Base-by-base conservation (phyloP, 1,284 basidiomycete species). In the Stereum hirsutum region DNA sequence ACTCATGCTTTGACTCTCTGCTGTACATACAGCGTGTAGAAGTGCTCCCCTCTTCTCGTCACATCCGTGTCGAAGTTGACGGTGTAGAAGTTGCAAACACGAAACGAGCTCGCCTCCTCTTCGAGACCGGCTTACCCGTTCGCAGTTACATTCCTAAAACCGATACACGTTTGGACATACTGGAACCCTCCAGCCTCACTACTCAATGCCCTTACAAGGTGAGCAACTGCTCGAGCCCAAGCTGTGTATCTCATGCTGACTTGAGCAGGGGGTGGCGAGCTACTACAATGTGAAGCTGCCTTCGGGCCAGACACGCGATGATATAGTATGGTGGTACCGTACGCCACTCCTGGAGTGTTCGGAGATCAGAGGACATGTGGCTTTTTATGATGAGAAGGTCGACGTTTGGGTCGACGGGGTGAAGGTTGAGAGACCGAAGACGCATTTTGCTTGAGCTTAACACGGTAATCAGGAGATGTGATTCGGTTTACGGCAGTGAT, bases 141-240 rank as follows among this genome's bases (percentile, higher is more conserved):
- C 66, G 80, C 39, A 78, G 70, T 3, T 82, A 83, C 56, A 75
- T 83, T 45, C 75, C 78, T 2, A 69, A 70, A 57, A 66, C 65
- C 6, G 75, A 82, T 52, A 71, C 68, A 46, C 64, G 63, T 26
- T 50, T 78, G 43, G 74, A 75, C 34, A 56, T 78, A 3, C 62
- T 82, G 47, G 58, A 54, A 20, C 61, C 65, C 2, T 76, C 79
- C 2, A 54, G 68, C 6, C 58, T 65, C 1, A 69, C 57, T 1
- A 72, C 72, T 0, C 54, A 54, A 26, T 82, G 80, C 52, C 80
- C 79, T 1, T 83, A 81, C 66, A 82, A 83, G 70, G 80, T 76
- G 38, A 34, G 58, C 49, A 17, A 7, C 14, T 10, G 15, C 39
- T 24, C 26, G 12, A 30, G 17, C 15, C 23, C 10, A 2, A 25